A percentile compares a stretch with the other conserved stretches of the same genome.
Conservation (phyloP, 257 asterid genomes). For the Przewalskia tangutica region DNA sequence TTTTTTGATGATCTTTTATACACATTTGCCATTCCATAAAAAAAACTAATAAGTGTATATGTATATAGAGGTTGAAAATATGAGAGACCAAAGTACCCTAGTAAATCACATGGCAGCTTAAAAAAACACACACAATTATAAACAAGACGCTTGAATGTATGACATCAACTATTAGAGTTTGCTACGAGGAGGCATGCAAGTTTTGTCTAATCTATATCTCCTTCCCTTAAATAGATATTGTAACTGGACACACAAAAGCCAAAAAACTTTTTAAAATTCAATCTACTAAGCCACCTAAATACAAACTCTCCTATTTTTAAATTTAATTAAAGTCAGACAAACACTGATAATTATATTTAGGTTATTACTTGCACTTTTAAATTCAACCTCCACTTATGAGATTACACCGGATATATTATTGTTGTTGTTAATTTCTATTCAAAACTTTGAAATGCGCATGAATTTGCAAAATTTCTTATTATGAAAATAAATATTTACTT, state of each 20-base stretch:
- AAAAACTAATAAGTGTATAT: not conserved
- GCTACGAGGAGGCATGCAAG: slow-evolving; percentile 16
- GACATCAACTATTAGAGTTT: slow-evolving; percentile 62
- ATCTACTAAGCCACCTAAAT: not conserved
- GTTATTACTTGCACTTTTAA: not conserved
- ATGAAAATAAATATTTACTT: not conserved
- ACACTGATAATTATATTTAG: not conserved
- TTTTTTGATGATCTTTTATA: too few relatives aligned
- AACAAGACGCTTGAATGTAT: slow-evolving; percentile 46
- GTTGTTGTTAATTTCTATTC: not conserved
- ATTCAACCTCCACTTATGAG: too few relatives aligned
- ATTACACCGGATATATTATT: too few relatives aligned
- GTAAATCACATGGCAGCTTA: slow-evolving; percentile 25
- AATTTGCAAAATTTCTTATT: not conserved
- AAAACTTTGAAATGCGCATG: not conserved
- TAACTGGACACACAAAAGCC: slow-evolving; percentile 34
- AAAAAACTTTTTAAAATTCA: not conserved
- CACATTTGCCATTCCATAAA: too few relatives aligned
- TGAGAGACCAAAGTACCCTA: slow-evolving; percentile 8
- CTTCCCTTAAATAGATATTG: slow-evolving; percentile 46
- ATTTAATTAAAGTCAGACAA: too few relatives aligned
- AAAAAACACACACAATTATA: slow-evolving; percentile 71
- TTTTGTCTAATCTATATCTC: not conserved
- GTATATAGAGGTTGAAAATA: not conserved
- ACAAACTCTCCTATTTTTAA: not conserved